Percentiles rank a stretch among this genome's conserved stretches.
Conservation (phyloP, 257 asterid genomes). For the Coffea canephora region DNA sequence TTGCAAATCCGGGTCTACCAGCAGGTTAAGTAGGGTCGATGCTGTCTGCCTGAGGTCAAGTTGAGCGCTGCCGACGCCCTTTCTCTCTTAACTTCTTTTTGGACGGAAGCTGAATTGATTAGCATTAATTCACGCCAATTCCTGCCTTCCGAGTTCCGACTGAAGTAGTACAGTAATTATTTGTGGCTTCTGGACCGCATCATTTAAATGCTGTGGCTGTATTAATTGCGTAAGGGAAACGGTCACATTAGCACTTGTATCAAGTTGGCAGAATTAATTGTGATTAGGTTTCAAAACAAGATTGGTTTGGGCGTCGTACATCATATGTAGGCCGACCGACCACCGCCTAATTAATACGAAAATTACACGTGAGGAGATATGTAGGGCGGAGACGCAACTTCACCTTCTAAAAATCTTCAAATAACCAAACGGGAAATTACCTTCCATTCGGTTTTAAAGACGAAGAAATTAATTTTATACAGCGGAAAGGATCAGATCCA, state of each 20-base stretch:
- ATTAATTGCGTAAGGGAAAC: too few species aligned
- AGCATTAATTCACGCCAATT: background rate
- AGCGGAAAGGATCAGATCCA: background rate
- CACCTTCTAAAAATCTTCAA: background rate
- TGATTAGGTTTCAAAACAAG: background rate
- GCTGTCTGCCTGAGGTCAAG: background rate
- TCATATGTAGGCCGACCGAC: background rate
- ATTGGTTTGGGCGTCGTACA: background rate
- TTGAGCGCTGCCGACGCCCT: background rate
- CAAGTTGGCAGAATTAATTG: background rate
- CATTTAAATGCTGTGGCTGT: too few species aligned
- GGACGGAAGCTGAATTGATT: background rate
- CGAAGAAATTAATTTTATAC: background rate
- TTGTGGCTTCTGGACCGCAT: background rate
- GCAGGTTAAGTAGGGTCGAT: background rate
- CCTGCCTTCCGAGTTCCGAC: background rate
- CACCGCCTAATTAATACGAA: background rate
- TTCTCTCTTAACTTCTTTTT: background rate
- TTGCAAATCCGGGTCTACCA: background rate
- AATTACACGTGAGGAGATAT: background rate
- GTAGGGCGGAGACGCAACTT: background rate
- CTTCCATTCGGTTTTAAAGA: background rate
- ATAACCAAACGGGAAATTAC: background rate
- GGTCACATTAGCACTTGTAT: too few species aligned
- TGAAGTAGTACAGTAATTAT: background rate